A percentile compares a stretch with the other conserved stretches of the same genome.
These are phyloP conservation scores for Cladosporium halotolerans DNA, from an alignment of 2,329 filamentous ascomycete species.

Conservation along the genomic window DNA sequence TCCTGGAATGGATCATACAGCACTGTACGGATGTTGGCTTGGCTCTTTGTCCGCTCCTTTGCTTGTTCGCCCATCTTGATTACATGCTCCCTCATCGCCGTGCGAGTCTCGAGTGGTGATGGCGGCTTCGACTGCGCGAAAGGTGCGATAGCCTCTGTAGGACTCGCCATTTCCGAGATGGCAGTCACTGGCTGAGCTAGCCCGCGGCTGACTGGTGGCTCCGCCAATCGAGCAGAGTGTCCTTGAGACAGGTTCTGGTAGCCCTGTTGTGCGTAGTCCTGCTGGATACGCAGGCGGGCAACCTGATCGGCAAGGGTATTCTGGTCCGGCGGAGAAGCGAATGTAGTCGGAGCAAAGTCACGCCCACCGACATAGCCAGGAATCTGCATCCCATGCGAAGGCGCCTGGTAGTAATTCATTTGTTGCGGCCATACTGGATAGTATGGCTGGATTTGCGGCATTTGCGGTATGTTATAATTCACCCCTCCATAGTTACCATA, in stretches of 20 bases:
- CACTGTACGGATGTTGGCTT: slow-evolving; percentile 25
- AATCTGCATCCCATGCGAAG: background rate
- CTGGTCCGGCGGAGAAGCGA: background rate
- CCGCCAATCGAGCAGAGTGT: background rate
- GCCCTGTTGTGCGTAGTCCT: background rate
- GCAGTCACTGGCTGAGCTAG: background rate
- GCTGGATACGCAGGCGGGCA: background rate
- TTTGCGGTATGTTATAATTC: background rate
- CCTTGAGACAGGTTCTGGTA: background rate
- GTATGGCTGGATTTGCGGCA: background rate
- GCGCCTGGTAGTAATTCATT: background rate
- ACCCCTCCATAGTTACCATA: background rate
- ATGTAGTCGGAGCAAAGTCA: background rate
- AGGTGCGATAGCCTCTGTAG: background rate
- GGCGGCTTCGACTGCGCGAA: background rate
- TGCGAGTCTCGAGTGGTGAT: slow-evolving; percentile 4
- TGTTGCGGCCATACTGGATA: background rate
- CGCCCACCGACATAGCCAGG: background rate
- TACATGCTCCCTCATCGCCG: slow-evolving; percentile 7
- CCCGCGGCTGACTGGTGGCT: background rate
- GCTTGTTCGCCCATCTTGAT: slow-evolving; percentile 15
- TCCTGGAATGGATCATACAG: slow-evolving; percentile 27
- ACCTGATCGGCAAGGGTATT: background rate
- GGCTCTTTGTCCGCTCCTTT: slow-evolving; percentile 23
- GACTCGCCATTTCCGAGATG: background rate